These are phyloP conservation scores for Pulveroboletus sp. DNA, from an alignment of 768 basidiomycete genomes.

Conservation along the genomic window DNA sequence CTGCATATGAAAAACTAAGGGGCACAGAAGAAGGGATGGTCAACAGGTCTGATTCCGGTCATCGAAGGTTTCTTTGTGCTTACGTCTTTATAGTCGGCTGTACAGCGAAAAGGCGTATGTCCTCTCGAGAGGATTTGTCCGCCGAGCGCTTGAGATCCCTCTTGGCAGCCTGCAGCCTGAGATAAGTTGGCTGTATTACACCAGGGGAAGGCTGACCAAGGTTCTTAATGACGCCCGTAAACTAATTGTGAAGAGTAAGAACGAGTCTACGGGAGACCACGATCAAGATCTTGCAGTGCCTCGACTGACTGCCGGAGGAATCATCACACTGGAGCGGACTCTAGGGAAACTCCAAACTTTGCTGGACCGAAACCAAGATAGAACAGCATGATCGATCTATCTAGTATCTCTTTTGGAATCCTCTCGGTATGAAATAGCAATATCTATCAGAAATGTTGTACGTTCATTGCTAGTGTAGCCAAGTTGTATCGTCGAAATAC, in stretches of 20 bases:
- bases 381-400: conserved; percentile 14
- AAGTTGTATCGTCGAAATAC: conserved; percentile 5
- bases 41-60: conserved; percentile 55
- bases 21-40: conserved; percentile 87
- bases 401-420: conserved; percentile 12
- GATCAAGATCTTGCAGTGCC: conserved; percentile 57
- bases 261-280: conserved; percentile 19
- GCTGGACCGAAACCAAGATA: conserved; percentile 17
- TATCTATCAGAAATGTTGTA: conserved; percentile 28
- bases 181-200: conserved; percentile 69
- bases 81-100: conserved; percentile 54
- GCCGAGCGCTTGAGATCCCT: conserved; percentile 82
- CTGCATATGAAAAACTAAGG: conserved; percentile 87
- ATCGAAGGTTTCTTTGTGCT: neutral
- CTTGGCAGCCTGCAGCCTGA: conserved; percentile 67
- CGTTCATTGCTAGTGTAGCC: conserved; percentile 21
- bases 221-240: conserved; percentile 57
- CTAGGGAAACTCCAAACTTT: conserved; percentile 59
- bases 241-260: conserved; percentile 67
- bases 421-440: conserved; percentile 19
- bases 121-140: conserved; percentile 82
- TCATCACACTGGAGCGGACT: conserved; percentile 73
- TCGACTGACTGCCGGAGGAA: conserved; percentile 73
- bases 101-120: conserved; percentile 95
- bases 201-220: conserved; percentile 58